Percentiles rank a stretch among this genome's conserved stretches.
Evolutionary conservation across 768 basidiomycete species (phyloP).

Genomic region (Boletus rex-veris): DNA sequence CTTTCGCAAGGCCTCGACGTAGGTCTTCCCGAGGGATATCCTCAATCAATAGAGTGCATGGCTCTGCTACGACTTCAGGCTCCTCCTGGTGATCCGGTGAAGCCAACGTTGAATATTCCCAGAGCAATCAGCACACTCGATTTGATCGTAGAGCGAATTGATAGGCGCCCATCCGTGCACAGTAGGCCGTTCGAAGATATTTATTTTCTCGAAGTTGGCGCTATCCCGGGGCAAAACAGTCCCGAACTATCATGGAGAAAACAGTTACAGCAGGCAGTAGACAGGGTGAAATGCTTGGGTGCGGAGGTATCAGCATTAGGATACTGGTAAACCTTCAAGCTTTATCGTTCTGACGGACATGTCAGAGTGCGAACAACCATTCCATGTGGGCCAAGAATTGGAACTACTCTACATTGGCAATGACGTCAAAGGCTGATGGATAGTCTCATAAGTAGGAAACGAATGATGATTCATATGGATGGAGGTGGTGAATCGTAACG

Average conservation of each 20-base stretch:
- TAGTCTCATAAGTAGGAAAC: not conserved
- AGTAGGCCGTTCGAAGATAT: conserved; percentile 49
- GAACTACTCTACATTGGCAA: not conserved
- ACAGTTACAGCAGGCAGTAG: conserved; percentile 35
- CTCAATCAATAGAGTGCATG: conserved; percentile 20
- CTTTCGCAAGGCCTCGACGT: conserved; percentile 39
- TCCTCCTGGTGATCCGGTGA: not conserved
- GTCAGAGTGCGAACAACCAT: not conserved
- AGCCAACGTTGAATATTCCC: conserved; percentile 10
- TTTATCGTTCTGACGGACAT: not conserved
- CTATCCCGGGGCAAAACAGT: not conserved
- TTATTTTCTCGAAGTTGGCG: conserved; percentile 61
- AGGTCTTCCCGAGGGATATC: conserved; percentile 26
- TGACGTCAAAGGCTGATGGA: not conserved
- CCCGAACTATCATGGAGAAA: conserved; percentile 28
- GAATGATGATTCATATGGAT: too few species aligned
- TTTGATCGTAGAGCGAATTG: conserved; percentile 50
- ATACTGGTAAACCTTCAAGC: conserved; percentile 39
- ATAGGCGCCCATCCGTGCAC: conserved; percentile 56
- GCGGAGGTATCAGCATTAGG: conserved; percentile 43
- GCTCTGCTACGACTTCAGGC: conserved; percentile 39
- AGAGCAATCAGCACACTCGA: conserved; percentile 37
- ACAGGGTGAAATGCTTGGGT: conserved; percentile 33
- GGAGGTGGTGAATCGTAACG: not conserved
- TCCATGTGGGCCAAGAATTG: not conserved